A percentile compares a stretch with the other conserved stretches of the same genome.
phyloP scores from a whole-genome alignment of 805 yeast genomes.

The Candida krabiensis region DNA sequence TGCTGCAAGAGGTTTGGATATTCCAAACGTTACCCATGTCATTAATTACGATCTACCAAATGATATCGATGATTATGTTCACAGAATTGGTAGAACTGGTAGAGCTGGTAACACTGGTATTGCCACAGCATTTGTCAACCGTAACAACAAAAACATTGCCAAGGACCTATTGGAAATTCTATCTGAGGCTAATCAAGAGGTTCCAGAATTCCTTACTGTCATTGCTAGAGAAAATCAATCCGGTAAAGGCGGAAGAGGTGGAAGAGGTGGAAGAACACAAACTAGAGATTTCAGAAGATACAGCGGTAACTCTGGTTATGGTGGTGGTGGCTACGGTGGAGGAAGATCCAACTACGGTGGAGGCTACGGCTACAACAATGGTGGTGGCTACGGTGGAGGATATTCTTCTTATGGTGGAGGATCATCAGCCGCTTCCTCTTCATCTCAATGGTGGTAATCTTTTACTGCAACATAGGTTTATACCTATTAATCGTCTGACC shows the following conservation, averaged over 20 bases:
- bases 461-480: too few species aligned
- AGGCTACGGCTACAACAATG: conserved; percentile 25
- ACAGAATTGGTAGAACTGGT: conserved; percentile 99
- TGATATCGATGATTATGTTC: conserved; percentile 98
- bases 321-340: conserved; percentile 35
- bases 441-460: conserved; percentile 36
- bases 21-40: conserved; percentile 98
- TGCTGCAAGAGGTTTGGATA: conserved; percentile 99
- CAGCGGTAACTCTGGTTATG: conserved; percentile 28
- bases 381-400: conserved; percentile 37
- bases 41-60: conserved; percentile 95
- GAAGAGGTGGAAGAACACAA: conserved; percentile 44
- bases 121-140: conserved; percentile 97
- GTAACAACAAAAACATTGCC: conserved; percentile 86
- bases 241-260: conserved; percentile 56
- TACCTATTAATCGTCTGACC: too few species aligned
- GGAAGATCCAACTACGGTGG: conserved; percentile 26
- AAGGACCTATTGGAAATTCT: conserved; percentile 86
- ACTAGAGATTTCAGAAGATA: conserved; percentile 53
- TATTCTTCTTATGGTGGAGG: conserved; percentile 29
- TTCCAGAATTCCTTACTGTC: conserved; percentile 82
- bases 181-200: conserved; percentile 96
- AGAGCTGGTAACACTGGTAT: conserved; percentile 99
- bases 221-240: conserved; percentile 74
- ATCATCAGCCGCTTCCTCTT: conserved; percentile 17